phyloP scores from a whole-genome alignment of 192 early-diverging fungal species.

The Phycomyces blakesleeanus region DNA sequence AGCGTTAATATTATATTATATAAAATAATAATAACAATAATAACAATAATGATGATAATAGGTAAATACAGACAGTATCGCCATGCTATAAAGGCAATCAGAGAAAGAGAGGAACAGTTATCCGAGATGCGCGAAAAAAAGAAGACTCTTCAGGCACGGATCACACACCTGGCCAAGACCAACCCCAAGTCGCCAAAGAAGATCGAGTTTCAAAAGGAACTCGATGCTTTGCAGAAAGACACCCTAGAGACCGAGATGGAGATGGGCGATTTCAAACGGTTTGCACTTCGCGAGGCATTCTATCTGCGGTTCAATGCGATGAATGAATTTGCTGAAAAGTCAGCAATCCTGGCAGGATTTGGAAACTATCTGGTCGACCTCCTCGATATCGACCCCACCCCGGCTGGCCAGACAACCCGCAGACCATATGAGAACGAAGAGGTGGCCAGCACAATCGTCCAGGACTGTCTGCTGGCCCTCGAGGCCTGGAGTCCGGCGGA shows the following conservation, averaged over 20 bases:
- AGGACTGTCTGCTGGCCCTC: slow-evolving; percentile 30
- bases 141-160: slow-evolving; percentile 23
- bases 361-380: slow-evolving; percentile 37
- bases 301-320: slow-evolving; percentile 39
- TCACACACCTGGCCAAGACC: slow-evolving; percentile 23
- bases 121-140: slow-evolving; percentile 35
- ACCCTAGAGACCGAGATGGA: slow-evolving; percentile 33
- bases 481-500: slow-evolving; percentile 30
- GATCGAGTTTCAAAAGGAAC: slow-evolving; percentile 32
- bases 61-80: slow-evolving; percentile 36
- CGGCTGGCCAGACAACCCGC: slow-evolving; percentile 5
- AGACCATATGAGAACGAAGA: slow-evolving; percentile 25
- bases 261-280: slow-evolving; percentile 39
- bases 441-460: slow-evolving; percentile 27
- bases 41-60: background rate
- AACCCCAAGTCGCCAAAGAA: slow-evolving; percentile 26
- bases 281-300: slow-evolving; percentile 36
- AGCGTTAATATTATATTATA: no score
- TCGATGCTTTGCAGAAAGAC: slow-evolving; percentile 25
- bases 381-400: slow-evolving; percentile 35
- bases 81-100: slow-evolving; percentile 33
- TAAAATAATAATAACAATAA: no score
- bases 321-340: slow-evolving; percentile 37
- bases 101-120: slow-evolving; percentile 26
- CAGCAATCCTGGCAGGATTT: slow-evolving; percentile 33